Evolutionary conservation across 140 eudicot species (phyloP).

Genomic region (Bidens hawaiensis): DNA sequence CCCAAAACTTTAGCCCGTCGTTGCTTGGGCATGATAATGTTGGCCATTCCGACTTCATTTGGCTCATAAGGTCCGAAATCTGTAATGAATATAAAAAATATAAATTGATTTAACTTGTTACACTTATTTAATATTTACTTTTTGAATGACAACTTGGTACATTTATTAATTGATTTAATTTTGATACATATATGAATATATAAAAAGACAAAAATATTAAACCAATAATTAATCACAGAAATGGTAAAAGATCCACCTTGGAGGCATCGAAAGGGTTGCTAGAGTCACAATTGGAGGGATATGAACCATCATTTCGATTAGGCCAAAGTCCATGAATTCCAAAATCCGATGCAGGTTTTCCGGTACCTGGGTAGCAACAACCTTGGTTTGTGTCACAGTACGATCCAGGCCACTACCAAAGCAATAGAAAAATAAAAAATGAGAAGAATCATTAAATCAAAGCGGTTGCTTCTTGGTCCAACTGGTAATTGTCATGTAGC

Average conservation of each 20-base stretch:
- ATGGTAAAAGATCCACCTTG: constrained; percentile 28
- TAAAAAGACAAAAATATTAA: background rate
- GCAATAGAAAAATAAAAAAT: background rate
- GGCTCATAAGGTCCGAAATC: constrained; percentile 41
- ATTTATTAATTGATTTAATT: background rate
- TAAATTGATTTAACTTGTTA: background rate
- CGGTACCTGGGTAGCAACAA: constrained; percentile 51
- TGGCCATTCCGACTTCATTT: constrained; percentile 53
- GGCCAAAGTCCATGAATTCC: constrained; percentile 74
- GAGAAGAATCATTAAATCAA: too few relatives aligned
- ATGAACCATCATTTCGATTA: constrained; percentile 43
- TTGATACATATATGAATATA: background rate
- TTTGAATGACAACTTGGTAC: background rate
- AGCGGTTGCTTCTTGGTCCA: background rate
- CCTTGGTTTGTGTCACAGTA: constrained; percentile 41
- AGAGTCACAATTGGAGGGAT: constrained; percentile 43
- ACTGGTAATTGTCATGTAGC: background rate
- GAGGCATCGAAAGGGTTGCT: constrained; percentile 41
- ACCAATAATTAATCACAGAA: background rate
- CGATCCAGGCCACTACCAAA: constrained; percentile 64
- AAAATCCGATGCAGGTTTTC: constrained; percentile 58
- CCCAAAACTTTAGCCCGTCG: constrained; percentile 51
- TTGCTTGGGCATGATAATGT: constrained; percentile 54
- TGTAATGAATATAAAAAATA: background rate
- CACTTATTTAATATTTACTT: too few relatives aligned